Evolutionary conservation across 2,329 filamentous ascomycete genomes (phyloP), one percentile per base, ranked within the genome.

Genomic region (Fusarium buxicola): DNA sequence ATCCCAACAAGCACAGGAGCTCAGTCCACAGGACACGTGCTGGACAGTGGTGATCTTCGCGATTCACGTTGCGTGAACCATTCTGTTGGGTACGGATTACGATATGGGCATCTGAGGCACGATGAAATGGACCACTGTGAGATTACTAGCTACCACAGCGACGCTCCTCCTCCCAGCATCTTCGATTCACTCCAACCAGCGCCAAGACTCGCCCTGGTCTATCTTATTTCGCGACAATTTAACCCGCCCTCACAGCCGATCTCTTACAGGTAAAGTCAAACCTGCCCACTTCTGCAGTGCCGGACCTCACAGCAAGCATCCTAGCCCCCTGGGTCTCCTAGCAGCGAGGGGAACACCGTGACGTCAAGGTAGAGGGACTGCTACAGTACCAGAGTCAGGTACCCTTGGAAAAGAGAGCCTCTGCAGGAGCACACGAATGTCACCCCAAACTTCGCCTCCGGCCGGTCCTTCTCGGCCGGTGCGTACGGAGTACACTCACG

Each of bases 381-480:
- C 32, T 36, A 24, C n/a, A n/a, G n/a, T n/a, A n/a, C 25, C 21
- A 35, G 36, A 52, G 24, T 27, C 35, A 39, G 38, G 47, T 28
- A 54, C 50, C 28, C 28, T 21, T 38, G 40, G 15, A 24, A 36
- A 13, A 55, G 43, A 44, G 50, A 50, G 28, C 44, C 55, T 66
- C 48, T 60, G 6, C 21, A 21, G 28, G 28, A 25, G 34, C 41
- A 53, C 46, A 58, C 21, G 39, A 35, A 63, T 58, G 54, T 58
- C 52, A 57, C 35, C 39, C 44, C 53, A 60, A 50, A 40, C 34
- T 62, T 60, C 50, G 40, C 54, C 52, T 58, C 57, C 55, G 53
- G 55, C 57, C 55, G 53, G 55, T 44, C 45, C 46, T 52, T 69
- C 63, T 69, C 62, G 68, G 62, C 68, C 68, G 66, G 59, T 56